A percentile compares a stretch with the other conserved stretches of the same genome.
Evolutionary conservation across 2,329 filamentous ascomycete genomes (phyloP).

Genomic region (Aspergillus phoenicis): DNA sequence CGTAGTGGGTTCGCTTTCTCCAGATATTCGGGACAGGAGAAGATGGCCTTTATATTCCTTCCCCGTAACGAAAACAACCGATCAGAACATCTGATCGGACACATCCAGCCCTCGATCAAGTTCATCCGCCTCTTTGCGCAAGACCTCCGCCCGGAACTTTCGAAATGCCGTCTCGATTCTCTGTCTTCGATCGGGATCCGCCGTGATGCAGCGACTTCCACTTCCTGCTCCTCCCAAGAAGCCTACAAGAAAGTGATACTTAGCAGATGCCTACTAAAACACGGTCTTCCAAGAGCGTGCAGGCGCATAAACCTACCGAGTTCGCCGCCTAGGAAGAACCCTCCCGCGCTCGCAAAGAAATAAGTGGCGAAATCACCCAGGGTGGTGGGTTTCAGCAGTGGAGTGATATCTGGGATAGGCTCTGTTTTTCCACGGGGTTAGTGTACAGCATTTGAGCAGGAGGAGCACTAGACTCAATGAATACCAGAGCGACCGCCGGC

Average conservation of each 20-base stretch:
- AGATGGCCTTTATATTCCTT: neutral
- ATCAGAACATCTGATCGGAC: slow-evolving; percentile 30
- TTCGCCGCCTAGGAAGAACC: slow-evolving; percentile 67
- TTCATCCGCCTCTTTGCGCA: slow-evolving; percentile 60
- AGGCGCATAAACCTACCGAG: slow-evolving; percentile 31
- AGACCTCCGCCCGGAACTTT: slow-evolving; percentile 64
- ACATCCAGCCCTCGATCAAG: slow-evolving; percentile 51
- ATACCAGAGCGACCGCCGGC: slow-evolving; percentile 61
- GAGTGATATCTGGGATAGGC: slow-evolving; percentile 63
- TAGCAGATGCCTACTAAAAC: neutral
- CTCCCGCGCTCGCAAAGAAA: slow-evolving; percentile 63
- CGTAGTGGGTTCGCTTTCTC: too few species aligned
- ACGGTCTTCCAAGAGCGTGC: too few species aligned
- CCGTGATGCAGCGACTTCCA: slow-evolving; percentile 56
- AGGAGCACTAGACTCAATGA: neutral
- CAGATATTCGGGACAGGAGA: neutral
- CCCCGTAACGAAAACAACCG: too few species aligned
- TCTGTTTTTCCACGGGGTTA: slow-evolving; percentile 44
- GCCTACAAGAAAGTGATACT: slow-evolving; percentile 37
- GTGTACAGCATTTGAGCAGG: neutral
- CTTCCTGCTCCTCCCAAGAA: slow-evolving; percentile 60
- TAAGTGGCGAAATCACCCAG: slow-evolving; percentile 65
- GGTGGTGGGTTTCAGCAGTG: slow-evolving; percentile 58
- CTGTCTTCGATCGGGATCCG: slow-evolving; percentile 56
- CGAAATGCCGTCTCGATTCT: slow-evolving; percentile 66